Evolutionary conservation across 2,329 filamentous ascomycete genomes (phyloP).

Genomic region (Lizonia empirigonia): DNA sequence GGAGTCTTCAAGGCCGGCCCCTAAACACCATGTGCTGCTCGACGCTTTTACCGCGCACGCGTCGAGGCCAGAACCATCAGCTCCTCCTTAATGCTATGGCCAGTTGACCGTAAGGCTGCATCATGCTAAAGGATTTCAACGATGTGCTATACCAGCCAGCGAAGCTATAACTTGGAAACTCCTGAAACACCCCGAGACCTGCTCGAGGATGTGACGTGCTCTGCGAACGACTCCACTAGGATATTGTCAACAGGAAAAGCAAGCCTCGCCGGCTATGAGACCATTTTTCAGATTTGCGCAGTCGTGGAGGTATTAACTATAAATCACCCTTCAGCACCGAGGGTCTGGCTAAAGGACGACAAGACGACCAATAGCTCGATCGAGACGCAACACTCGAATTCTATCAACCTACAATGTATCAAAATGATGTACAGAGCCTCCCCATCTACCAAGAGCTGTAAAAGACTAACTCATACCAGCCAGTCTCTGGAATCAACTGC

Average conservation of each 20-base stretch:
- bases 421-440: background rate
- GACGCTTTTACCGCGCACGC: background rate
- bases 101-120: background rate
- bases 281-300: background rate
- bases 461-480: background rate
- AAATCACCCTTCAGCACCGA: background rate
- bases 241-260: conserved; percentile 2
- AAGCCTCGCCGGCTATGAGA: background rate
- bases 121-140: background rate
- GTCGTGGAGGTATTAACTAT: background rate
- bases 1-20: too few relatives aligned
- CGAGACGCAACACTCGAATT: background rate
- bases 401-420: background rate
- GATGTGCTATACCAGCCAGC: background rate
- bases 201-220: background rate
- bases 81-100: background rate
- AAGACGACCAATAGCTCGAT: background rate
- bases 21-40: too few relatives aligned
- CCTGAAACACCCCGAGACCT: background rate
- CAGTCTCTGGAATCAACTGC: background rate
- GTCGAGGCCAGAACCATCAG: background rate
- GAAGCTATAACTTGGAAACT: background rate
- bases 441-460: background rate
- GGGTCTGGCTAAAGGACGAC: background rate
- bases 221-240: background rate